These are phyloP conservation scores for Termitomyces heimii DNA, from an alignment of 768 basidiomycete genomes.

Conservation along the genomic window DNA sequence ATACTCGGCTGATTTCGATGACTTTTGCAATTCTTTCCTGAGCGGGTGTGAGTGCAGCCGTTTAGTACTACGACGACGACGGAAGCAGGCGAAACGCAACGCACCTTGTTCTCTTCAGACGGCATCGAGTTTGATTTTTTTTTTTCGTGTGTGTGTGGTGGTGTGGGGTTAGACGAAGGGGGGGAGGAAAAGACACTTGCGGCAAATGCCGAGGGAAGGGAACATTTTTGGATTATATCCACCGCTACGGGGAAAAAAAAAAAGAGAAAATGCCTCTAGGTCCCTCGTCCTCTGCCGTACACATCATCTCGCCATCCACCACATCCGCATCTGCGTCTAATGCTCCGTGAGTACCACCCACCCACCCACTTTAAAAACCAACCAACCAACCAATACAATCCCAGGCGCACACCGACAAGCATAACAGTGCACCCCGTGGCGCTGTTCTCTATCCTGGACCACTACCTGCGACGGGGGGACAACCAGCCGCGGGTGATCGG, in stretches of 20 bases:
- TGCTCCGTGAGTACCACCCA: conserved; percentile 28
- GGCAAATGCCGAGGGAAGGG: conserved; percentile 32
- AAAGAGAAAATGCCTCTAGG: conserved; percentile 38
- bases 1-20: conserved; percentile 76
- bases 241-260: not conserved
- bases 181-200: conserved; percentile 18
- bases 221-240: conserved; percentile 31
- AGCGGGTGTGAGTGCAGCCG: not conserved
- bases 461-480: conserved; percentile 85
- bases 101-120: conserved; percentile 87
- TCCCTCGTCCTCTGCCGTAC: conserved; percentile 43
- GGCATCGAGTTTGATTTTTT: conserved; percentile 46
- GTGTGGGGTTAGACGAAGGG: not conserved
- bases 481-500: conserved; percentile 89
- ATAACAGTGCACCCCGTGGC: conserved; percentile 90
- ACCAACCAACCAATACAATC: no score
- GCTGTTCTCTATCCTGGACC: conserved; percentile 92
- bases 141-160: conserved; percentile 9
- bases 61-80: no score
- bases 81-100: not conserved
- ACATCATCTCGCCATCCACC: conserved; percentile 32
- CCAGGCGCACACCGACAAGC: conserved; percentile 50
- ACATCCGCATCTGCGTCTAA: conserved; percentile 26
- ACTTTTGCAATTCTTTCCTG: conserved; percentile 82
- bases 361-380: no score